Conservation (phyloP, 2,329 filamentous ascomycete genomes). For the Penicillium corylophilum region DNA sequence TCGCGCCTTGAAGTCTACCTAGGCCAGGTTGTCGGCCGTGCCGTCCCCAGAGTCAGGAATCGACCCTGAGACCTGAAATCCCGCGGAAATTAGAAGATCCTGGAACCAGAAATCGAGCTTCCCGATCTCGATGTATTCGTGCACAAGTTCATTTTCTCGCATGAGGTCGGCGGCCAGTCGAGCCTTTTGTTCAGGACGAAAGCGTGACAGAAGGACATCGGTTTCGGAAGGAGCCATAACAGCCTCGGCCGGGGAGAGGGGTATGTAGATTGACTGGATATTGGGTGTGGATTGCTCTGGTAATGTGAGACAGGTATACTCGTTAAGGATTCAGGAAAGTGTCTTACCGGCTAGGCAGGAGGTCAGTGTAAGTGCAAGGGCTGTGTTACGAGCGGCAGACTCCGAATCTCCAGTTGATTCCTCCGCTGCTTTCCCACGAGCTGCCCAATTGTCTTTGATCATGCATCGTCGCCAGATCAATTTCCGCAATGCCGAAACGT, state of each 20-base stretch:
- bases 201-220: constrained; percentile 54
- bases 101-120: constrained; percentile 69
- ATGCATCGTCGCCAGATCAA: constrained; percentile 83
- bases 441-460: constrained; percentile 79
- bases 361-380: constrained; percentile 66
- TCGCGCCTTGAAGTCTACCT: constrained; percentile 3
- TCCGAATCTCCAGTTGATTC: constrained; percentile 70
- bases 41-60: not conserved
- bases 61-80: constrained; percentile 8
- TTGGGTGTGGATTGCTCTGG: constrained; percentile 18
- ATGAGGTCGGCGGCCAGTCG: constrained; percentile 71
- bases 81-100: constrained; percentile 26
- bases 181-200: constrained; percentile 63
- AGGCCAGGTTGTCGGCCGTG: not conserved
- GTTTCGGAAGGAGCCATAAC: constrained; percentile 29
- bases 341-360: constrained; percentile 57
- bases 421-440: constrained; percentile 72
- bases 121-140: constrained; percentile 64
- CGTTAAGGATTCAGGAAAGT: not conserved
- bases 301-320: constrained; percentile 7
- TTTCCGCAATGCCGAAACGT: constrained; percentile 28
- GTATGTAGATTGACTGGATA: constrained; percentile 23
- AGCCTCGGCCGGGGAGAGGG: constrained; percentile 29
- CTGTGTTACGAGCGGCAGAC: constrained; percentile 62
- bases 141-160: constrained; percentile 67